Evolutionary conservation across 1,284 basidiomycete species (phyloP).

Genomic region (Kalmanozyma brasiliensis): DNA sequence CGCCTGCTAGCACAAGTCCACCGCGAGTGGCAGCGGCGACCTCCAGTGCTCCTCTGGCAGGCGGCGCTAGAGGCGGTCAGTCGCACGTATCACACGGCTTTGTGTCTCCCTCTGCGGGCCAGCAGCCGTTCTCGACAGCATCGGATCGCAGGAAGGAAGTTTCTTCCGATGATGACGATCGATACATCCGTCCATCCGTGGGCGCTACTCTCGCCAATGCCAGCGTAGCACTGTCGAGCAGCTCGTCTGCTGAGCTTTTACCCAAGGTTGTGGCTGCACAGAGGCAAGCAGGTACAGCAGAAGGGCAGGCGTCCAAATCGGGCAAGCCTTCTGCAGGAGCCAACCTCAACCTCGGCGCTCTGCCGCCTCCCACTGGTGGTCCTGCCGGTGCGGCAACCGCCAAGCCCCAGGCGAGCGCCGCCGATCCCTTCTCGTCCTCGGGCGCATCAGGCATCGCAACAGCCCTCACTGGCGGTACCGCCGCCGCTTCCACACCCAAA

Average conservation of each 20-base stretch:
- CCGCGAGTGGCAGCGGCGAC: conserved; percentile 23
- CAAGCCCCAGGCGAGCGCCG: conserved; percentile 20
- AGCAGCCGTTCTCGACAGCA: conserved; percentile 16
- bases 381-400: conserved; percentile 7
- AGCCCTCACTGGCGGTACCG: conserved; percentile 7
- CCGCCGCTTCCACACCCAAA: conserved; percentile 25
- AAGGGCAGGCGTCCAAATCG: background rate
- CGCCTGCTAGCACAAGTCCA: conserved; percentile 47
- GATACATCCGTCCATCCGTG: conserved; percentile 32
- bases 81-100: conserved; percentile 30
- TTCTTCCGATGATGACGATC: conserved; percentile 45
- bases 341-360: conserved; percentile 43
- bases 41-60: conserved; percentile 4
- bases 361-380: conserved; percentile 26
- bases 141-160: conserved; percentile 26
- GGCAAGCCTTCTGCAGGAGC: conserved; percentile 14
- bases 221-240: conserved; percentile 47
- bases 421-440: conserved; percentile 21
- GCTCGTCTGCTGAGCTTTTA: conserved; percentile 45
- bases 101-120: conserved; percentile 14
- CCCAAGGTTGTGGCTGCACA: conserved; percentile 43
- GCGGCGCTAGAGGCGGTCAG: conserved; percentile 12
- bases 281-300: conserved; percentile 18
- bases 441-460: conserved; percentile 6
- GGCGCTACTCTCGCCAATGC: conserved; percentile 46